These are phyloP conservation scores for Lathyrus tuberosus DNA, from an alignment of 306 rosid species.

Conservation along the genomic window DNA sequence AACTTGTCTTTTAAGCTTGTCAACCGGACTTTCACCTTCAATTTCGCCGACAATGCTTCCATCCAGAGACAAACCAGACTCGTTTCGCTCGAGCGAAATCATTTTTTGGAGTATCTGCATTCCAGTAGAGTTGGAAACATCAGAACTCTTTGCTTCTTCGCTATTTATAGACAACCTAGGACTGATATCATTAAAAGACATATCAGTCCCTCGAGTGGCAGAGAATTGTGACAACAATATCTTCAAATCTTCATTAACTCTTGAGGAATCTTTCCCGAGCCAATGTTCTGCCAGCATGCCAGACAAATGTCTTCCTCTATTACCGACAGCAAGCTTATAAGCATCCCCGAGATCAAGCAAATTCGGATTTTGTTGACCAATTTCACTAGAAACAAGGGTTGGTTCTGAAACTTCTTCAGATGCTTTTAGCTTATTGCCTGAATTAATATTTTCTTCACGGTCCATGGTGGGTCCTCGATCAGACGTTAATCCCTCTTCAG, in stretches of 20 bases:
- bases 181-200: constrained; percentile 59
- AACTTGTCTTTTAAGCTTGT: constrained; percentile 71
- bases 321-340: constrained; percentile 72
- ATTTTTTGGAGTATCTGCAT: constrained; percentile 70
- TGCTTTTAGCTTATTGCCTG: constrained; percentile 40
- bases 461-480: constrained; percentile 38
- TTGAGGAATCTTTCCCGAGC: constrained; percentile 80
- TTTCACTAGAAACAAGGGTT: constrained; percentile 48
- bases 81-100: constrained; percentile 89
- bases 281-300: constrained; percentile 71
- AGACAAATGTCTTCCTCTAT: constrained; percentile 67
- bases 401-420: constrained; percentile 63
- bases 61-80: constrained; percentile 83
- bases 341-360: constrained; percentile 90
- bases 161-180: constrained; percentile 70
- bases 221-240: constrained; percentile 72
- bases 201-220: constrained; percentile 63
- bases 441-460: constrained; percentile 48
- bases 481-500: constrained; percentile 43
- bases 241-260: constrained; percentile 79
- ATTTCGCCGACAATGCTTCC: constrained; percentile 71
- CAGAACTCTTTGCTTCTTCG: constrained; percentile 64
- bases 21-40: constrained; percentile 60
- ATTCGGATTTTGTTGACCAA: constrained; percentile 54
- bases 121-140: constrained; percentile 60